Conservation (phyloP, 1,139 yeast species). For the Magnusiomyces tetraspermus region DNA sequence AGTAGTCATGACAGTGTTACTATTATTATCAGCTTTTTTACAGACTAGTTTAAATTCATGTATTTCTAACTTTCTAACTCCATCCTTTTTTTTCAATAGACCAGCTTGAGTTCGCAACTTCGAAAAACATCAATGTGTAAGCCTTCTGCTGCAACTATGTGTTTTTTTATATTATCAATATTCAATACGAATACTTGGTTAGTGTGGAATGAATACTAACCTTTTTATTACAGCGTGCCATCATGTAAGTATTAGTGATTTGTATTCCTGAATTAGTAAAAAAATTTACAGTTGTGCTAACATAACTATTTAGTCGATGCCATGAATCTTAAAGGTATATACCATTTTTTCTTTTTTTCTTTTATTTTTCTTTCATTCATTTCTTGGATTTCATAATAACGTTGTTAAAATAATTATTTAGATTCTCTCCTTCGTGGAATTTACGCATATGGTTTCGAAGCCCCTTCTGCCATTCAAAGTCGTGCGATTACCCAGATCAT, state of each 20-base stretch:
- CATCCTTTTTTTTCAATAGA: constrained; percentile 7
- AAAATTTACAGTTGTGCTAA: background rate
- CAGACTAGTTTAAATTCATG: too few relatives aligned
- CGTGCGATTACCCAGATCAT: constrained; percentile 96
- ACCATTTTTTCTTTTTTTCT: background rate
- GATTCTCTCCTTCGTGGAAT: constrained; percentile 39
- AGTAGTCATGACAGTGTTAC: too few relatives aligned
- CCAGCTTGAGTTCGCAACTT: constrained; percentile 15
- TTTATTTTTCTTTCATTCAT: background rate
- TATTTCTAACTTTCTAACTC: too few relatives aligned
- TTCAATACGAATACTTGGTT: background rate
- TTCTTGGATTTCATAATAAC: background rate
- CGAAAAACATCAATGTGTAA: constrained; percentile 16
- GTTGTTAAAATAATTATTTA: background rate
- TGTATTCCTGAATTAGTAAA: too few relatives aligned
- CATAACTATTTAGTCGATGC: constrained; percentile 14
- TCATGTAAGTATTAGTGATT: constrained; percentile 2
- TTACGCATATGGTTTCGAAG: constrained; percentile 96
- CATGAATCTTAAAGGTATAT: constrained; percentile 16
- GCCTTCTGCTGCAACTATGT: constrained; percentile 1
- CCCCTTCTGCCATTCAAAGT: constrained; percentile 96
- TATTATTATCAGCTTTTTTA: too few relatives aligned
- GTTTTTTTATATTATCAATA: background rate
- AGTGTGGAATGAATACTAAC: constrained; percentile 2
- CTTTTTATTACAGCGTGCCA: constrained; percentile 4